Evolutionary conservation across 2,329 filamentous ascomycete species (phyloP).

Genomic region (Alternaria tenuissima): DNA sequence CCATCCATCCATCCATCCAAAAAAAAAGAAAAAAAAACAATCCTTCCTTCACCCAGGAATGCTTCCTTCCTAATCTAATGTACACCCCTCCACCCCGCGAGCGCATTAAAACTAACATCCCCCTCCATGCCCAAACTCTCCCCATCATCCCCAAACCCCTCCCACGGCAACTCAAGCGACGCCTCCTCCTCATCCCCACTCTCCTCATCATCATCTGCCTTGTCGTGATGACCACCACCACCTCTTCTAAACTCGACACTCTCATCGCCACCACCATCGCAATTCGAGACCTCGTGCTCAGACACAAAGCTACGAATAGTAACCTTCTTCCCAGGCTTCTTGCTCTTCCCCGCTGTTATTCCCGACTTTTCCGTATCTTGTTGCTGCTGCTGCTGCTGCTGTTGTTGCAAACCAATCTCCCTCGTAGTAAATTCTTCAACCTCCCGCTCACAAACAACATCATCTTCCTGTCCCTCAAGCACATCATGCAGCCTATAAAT

Average conservation of each 20-base stretch:
- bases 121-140: conserved; percentile 18
- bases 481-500: conserved; percentile 87
- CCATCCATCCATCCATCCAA: background rate
- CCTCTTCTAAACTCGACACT: conserved; percentile 26
- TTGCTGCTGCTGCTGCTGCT: too few relatives aligned
- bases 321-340: conserved; percentile 39
- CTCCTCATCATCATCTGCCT: conserved; percentile 5
- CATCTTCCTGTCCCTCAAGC: conserved; percentile 74
- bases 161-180: conserved; percentile 52
- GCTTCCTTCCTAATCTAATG: background rate
- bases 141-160: conserved; percentile 45
- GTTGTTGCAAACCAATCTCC: too few relatives aligned
- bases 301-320: conserved; percentile 48
- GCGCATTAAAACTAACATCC: conserved; percentile 19
- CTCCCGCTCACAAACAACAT: conserved; percentile 45
- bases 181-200: conserved; percentile 26
- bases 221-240: background rate
- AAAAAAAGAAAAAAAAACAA: too few relatives aligned
- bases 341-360: too few relatives aligned
- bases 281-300: background rate
- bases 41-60: too few relatives aligned
- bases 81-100: conserved; percentile 25
- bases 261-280: conserved; percentile 22
- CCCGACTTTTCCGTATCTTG: too few relatives aligned
- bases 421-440: conserved; percentile 36